These are phyloP conservation scores for Globisporangium alternatum DNA, from an alignment of 352 stramenopile genomes.

Conservation along the genomic window DNA sequence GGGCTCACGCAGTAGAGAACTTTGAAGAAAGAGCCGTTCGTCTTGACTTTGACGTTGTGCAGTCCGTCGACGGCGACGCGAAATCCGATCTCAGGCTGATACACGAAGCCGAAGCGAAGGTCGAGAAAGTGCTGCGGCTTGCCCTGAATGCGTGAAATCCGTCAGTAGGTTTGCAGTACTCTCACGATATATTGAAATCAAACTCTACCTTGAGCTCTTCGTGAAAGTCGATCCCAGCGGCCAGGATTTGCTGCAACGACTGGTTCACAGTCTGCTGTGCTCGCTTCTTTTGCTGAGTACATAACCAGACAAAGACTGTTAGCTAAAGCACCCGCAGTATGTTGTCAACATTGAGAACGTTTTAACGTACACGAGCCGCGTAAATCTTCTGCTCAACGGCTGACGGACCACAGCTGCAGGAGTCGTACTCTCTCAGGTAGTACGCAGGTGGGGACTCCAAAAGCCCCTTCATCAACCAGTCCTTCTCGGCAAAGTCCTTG, in stretches of 20 bases:
- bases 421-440: conserved; percentile 48
- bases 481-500: conserved; percentile 32
- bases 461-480: conserved; percentile 59
- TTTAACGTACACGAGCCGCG: conserved; percentile 31
- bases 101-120: conserved; percentile 42
- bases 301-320: not conserved
- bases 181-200: too few species aligned
- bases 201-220: conserved; percentile 30
- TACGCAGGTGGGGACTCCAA: conserved; percentile 46
- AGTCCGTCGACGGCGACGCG: conserved; percentile 61
- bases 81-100: conserved; percentile 60
- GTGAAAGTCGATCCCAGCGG: conserved; percentile 12
- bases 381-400: conserved; percentile 65
- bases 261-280: conserved; percentile 22
- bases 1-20: conserved; percentile 52
- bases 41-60: conserved; percentile 63
- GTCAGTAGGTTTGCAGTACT: too few species aligned
- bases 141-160: conserved; percentile 8
- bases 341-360: not conserved
- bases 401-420: conserved; percentile 34
- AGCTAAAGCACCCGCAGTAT: not conserved
- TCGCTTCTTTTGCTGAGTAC: conserved; percentile 21
- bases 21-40: conserved; percentile 40
- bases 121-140: conserved; percentile 52
- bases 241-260: conserved; percentile 24